Conservation (phyloP, 306 rosid species). For the Trichosanthes truncata region DNA sequence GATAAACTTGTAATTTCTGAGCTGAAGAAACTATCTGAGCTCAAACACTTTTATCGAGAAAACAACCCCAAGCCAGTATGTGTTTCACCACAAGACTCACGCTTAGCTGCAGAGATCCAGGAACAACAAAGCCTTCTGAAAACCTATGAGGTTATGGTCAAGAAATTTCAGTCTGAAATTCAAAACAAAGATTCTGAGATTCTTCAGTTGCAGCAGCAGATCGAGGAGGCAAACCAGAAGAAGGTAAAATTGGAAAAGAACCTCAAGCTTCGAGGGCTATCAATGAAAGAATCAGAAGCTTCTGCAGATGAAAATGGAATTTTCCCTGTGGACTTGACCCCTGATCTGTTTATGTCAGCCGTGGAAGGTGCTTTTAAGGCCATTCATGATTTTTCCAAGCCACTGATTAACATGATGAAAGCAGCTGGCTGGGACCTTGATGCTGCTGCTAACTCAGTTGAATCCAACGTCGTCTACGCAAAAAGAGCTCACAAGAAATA, state of each 20-base stretch:
- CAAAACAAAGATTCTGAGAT: slow-evolving; percentile 96
- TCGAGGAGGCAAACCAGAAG: slow-evolving; percentile 89
- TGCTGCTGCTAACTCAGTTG: slow-evolving; percentile 90
- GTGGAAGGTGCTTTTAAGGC: slow-evolving; percentile 84
- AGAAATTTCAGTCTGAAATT: slow-evolving; percentile 97
- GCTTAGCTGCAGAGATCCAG: slow-evolving; percentile 98
- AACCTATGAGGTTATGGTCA: slow-evolving; percentile 99
- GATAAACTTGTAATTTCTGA: slow-evolving; percentile 88
- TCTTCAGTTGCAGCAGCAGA: slow-evolving; percentile 76
- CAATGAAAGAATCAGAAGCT: slow-evolving; percentile 70
- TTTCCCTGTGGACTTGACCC: slow-evolving; percentile 67
- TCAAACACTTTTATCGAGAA: slow-evolving; percentile 95
- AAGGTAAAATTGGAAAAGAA: slow-evolving; percentile 78
- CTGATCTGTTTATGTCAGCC: slow-evolving; percentile 72
- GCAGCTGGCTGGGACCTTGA: slow-evolving; percentile 99
- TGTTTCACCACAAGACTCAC: slow-evolving; percentile 92
- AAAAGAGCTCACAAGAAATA: slow-evolving; percentile 98
- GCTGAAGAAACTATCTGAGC: slow-evolving; percentile 86
- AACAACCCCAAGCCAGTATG: slow-evolving; percentile 88
- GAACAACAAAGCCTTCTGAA: slow-evolving; percentile 92
- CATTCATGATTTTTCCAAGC: slow-evolving; percentile 95
- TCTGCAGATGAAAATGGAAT: slow-evolving; percentile 49
- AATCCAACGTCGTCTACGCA: slow-evolving; percentile 64
- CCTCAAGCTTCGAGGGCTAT: slow-evolving; percentile 88
- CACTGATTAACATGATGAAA: slow-evolving; percentile 97